Base-by-base conservation (phyloP, 495 filamentous ascomycete species). In the Trichoderma orchidacearum region DNA sequence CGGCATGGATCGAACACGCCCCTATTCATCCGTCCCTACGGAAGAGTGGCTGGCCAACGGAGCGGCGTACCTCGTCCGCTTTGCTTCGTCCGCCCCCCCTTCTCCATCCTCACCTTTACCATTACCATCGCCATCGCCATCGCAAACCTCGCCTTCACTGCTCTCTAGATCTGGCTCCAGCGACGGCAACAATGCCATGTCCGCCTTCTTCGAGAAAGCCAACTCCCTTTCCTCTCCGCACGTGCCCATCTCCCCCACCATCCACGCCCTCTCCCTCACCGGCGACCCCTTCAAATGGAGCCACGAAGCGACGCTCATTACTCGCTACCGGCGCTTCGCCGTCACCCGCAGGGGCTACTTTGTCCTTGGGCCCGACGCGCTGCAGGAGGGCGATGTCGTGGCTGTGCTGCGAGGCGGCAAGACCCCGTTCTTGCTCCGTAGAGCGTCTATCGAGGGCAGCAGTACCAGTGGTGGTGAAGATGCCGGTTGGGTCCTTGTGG, bases 401-500 rank as follows among this genome's bases (percentile, higher is more conserved):
- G 68, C 61, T 51, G 56, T 70, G 35, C 57, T 70, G 30, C 61
- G 59, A 60, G 66, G 67, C 30, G 63, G 62, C 29, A 65, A 59
- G 54, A 58, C 59, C 32, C 64, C 67, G 8, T 58, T 67, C 45
- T 53, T 65, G 34, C 35, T 67, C 27, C 56, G 67, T 11, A 36
- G 55, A 31, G 41, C 27, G n/a, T n/a, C n/a, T n/a, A n/a, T n/a
- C n/a, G n/a, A n/a, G n/a, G n/a, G n/a, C n/a, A n/a, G n/a, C n/a
- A n/a, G n/a, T 2, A 25, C 18, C 12, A 11, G 2, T 11, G 12
- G 29, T 8, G 21, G 4, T 41, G 45, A 21, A 48, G 56, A 32
- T 30, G 31, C 54, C 34, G 29, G 56, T 48, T 62, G 58, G 51
- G 29, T 53, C 29, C 57, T 67, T 21, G 53, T 68, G 8, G 65